A percentile compares a stretch with the other conserved stretches of the same genome.
phyloP scores from a whole-genome alignment of 73 alveolate genomes.

The Tetrahymena borealis region DNA sequence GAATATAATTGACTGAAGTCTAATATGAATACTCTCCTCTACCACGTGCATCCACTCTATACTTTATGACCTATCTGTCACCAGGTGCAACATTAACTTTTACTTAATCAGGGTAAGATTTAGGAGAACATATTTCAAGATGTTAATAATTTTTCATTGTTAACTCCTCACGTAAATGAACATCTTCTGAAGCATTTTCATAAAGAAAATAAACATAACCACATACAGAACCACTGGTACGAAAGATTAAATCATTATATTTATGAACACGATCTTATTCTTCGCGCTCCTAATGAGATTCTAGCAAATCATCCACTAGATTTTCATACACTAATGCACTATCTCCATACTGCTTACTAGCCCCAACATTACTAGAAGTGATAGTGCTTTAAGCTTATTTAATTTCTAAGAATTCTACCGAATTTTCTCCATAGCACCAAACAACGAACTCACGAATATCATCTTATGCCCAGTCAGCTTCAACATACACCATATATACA shows the following conservation, averaged over 20 bases:
- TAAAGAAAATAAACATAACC: conserved; percentile 37
- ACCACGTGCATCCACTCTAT: conserved; percentile 19
- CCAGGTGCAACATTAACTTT: conserved; percentile 9
- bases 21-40: conserved; percentile 23
- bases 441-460: conserved; percentile 27
- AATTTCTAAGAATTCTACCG: conserved; percentile 26
- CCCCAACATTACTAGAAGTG: background rate
- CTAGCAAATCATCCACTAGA: conserved; percentile 19
- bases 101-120: background rate
- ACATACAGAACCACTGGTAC: conserved; percentile 23
- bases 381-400: background rate
- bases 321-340: background rate
- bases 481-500: conserved; percentile 74
- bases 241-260: background rate
- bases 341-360: background rate
- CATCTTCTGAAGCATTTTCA: conserved; percentile 10
- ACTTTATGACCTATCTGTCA: conserved; percentile 7
- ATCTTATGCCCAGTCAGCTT: conserved; percentile 56
- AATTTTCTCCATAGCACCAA: conserved; percentile 16
- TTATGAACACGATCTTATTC: conserved; percentile 28
- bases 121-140: conserved; percentile 29
- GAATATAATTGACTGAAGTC: background rate
- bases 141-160: conserved; percentile 1
- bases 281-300: conserved; percentile 15
- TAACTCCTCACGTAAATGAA: background rate